Conservation (phyloP, 345 rosid genomes). For the Limnanthes douglasii region DNA sequence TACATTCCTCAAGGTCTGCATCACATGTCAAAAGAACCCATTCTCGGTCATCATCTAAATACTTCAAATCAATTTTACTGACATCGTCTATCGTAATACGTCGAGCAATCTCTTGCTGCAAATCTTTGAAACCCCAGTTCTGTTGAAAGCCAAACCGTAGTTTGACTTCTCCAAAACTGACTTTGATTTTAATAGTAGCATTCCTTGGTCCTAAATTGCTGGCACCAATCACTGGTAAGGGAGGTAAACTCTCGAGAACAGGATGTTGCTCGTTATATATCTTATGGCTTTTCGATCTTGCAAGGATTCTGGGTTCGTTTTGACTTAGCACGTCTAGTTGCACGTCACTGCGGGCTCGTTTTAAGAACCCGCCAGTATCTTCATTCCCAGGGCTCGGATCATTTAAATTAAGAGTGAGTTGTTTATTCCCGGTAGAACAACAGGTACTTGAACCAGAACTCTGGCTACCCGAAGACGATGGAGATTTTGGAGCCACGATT, state of each 20-base stretch:
- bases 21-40: constrained; percentile 71
- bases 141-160: constrained; percentile 49
- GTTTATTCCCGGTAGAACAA: constrained; percentile 51
- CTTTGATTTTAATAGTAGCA: constrained; percentile 35
- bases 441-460: constrained; percentile 66
- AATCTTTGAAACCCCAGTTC: constrained; percentile 28
- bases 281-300: constrained; percentile 51
- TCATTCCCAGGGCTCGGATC: constrained; percentile 13
- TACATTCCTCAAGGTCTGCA: constrained; percentile 77
- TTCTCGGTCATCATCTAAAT: constrained; percentile 53
- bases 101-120: constrained; percentile 43
- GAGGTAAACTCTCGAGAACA: constrained; percentile 16
- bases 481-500: constrained; percentile 40
- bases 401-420: constrained; percentile 14
- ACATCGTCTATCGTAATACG: constrained; percentile 33
- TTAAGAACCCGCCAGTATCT: constrained; percentile 19
- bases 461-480: constrained; percentile 57
- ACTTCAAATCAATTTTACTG: constrained; percentile 33
- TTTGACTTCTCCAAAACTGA: constrained; percentile 43
- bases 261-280: constrained; percentile 27
- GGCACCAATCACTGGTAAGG: constrained; percentile 15
- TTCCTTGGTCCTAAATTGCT: constrained; percentile 9
- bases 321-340: constrained; percentile 27
- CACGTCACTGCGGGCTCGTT: constrained; percentile 35
- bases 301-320: constrained; percentile 28